Evolutionary conservation across 2,329 filamentous ascomycete genomes (phyloP).

Genomic region (Cordyceps fumosorosea): DNA sequence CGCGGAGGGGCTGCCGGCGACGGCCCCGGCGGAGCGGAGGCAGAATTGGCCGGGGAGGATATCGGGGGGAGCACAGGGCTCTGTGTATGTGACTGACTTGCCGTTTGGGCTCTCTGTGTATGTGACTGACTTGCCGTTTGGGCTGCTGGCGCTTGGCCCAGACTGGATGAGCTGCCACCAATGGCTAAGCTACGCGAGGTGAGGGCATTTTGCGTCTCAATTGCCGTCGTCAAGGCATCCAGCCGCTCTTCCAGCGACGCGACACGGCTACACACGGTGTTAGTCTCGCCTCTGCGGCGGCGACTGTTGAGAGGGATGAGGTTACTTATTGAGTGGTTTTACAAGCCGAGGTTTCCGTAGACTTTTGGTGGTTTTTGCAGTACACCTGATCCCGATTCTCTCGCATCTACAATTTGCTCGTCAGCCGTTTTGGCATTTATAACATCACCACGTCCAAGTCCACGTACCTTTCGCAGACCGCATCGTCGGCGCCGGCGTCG

Average conservation of each 20-base stretch:
- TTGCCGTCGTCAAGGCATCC: conserved; percentile 16
- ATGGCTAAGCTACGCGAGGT: conserved; percentile 4
- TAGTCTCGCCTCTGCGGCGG: neutral
- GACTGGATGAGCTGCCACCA: neutral
- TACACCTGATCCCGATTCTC: conserved; percentile 22
- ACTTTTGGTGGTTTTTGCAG: conserved; percentile 22
- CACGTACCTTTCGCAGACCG: conserved; percentile 24
- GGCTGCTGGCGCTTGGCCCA: neutral
- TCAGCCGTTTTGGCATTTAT: neutral
- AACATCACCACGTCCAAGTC: neutral
- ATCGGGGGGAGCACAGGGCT: neutral
- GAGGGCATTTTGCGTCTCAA: conserved; percentile 11
- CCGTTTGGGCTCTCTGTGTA: neutral
- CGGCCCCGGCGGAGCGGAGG: neutral
- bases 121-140: neutral
- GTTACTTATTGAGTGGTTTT: conserved; percentile 22
- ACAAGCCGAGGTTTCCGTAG: conserved; percentile 27
- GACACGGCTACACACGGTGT: conserved; percentile 18
- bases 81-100: neutral
- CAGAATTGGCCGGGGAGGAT: conserved; percentile 13
- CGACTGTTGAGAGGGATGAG: neutral
- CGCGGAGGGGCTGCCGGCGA: conserved; percentile 5
- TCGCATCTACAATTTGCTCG: conserved; percentile 19
- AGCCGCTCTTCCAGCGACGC: conserved; percentile 21
- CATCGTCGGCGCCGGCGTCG: conserved; percentile 15